Conservation (phyloP, 2,329 filamentous ascomycete species). For the Botryotinia globosa region DNA sequence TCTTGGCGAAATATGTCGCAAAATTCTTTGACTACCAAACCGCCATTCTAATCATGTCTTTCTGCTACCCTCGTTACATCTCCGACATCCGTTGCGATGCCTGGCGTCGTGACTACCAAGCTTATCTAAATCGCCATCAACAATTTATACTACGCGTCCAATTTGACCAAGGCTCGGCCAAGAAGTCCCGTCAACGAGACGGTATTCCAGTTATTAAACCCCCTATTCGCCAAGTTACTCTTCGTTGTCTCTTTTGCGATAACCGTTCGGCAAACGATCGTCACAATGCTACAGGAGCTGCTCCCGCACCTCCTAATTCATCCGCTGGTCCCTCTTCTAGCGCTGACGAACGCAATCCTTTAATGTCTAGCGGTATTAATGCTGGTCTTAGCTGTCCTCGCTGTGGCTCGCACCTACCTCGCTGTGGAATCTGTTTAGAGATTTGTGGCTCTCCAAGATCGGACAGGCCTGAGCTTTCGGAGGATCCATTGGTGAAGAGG, state of each 20-base stretch:
- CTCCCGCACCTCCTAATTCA: conserved; percentile 18
- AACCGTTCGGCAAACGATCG: conserved; percentile 50
- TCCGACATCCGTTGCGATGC: conserved; percentile 71
- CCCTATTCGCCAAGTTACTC: conserved; percentile 65
- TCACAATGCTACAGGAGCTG: conserved; percentile 27
- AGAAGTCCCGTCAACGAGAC: conserved; percentile 60
- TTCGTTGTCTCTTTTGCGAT: conserved; percentile 76
- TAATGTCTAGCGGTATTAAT: conserved; percentile 55
- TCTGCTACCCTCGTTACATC: conserved; percentile 72
- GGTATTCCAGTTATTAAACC: conserved; percentile 62
- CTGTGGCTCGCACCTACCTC: conserved; percentile 64
- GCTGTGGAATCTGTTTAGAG: conserved; percentile 66
- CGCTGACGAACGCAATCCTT: conserved; percentile 47
- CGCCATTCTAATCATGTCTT: conserved; percentile 69
- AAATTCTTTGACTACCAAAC: conserved; percentile 78
- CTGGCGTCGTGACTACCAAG: conserved; percentile 70
- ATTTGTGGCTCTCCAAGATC: conserved; percentile 63
- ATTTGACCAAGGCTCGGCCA: conserved; percentile 75
- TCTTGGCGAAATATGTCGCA: conserved; percentile 72
- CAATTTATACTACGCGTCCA: conserved; percentile 72
- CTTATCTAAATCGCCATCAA: conserved; percentile 69
- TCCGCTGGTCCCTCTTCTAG: conserved; percentile 26
- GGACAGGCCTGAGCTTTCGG: conserved; percentile 52
- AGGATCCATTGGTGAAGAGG: conserved; percentile 47
- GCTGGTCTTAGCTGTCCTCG: conserved; percentile 63